A percentile compares a stretch with the other conserved stretches of the same genome.
Conservation (phyloP, 2,329 filamentous ascomycete species). For the Arthrinium puccinioides region DNA sequence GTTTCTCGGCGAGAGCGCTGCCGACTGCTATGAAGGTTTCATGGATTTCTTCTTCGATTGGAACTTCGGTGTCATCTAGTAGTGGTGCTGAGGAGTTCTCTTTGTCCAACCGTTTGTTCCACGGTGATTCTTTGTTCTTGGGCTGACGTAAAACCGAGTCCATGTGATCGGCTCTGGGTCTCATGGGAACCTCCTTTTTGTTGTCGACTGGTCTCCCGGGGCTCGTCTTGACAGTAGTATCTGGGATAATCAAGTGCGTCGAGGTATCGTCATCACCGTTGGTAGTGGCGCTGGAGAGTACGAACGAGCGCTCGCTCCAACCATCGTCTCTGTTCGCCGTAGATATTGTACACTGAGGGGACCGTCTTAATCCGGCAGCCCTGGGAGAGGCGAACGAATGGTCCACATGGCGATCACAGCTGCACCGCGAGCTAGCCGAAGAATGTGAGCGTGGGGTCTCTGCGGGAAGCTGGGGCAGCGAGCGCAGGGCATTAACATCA, state of each 20-base stretch:
- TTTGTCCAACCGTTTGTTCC: no score
- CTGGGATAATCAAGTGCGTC: no score
- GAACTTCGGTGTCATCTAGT: conserved; percentile 15
- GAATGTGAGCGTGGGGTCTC: conserved; percentile 26
- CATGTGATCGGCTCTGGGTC: no score
- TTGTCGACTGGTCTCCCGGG: no score
- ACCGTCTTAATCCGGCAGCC: conserved; percentile 21
- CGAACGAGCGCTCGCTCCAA: conserved; percentile 14
- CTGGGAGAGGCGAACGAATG: conserved; percentile 14
- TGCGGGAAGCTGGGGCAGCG: conserved; percentile 29
- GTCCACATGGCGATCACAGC: conserved; percentile 28
- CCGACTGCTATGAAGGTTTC: conserved; percentile 41
- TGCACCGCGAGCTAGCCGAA: conserved; percentile 39
- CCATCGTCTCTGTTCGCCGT: conserved; percentile 14
- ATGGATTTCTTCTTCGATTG: conserved; percentile 37
- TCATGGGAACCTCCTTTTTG: no score
- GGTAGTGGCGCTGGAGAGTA: conserved; percentile 16
- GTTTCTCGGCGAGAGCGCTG: conserved; percentile 30
- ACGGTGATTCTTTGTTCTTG: no score
- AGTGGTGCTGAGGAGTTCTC: conserved; percentile 9
- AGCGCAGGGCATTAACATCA: conserved; percentile 28
- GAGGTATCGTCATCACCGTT: conserved; percentile 17
- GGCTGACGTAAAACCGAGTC: no score
- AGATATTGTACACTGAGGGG: conserved; percentile 26
- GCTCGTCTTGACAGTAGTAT: no score